Conservation (phyloP, 176 grass and related monocot genomes). For the Triticum aestivum region DNA sequence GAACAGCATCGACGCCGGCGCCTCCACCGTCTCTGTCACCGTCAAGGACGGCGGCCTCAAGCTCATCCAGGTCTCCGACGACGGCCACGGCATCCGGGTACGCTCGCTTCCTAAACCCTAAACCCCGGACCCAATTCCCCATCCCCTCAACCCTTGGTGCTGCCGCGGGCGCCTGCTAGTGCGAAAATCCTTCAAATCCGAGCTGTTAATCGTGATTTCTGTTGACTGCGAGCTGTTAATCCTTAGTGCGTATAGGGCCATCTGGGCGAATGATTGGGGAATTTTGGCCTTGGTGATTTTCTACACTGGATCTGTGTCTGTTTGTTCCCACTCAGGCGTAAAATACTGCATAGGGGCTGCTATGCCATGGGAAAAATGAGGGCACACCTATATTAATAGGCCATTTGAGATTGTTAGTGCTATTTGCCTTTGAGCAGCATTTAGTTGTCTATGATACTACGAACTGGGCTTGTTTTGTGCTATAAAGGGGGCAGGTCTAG, state of each 20-base stretch:
- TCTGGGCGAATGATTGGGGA: not conserved
- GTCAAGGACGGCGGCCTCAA: constrained; percentile 91
- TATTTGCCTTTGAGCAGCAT: not conserved
- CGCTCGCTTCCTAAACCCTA: constrained; percentile 18
- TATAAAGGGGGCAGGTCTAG: not conserved
- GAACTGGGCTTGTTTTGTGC: not conserved
- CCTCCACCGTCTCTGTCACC: constrained; percentile 65
- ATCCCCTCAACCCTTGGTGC: not conserved
- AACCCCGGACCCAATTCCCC: not conserved
- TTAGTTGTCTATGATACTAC: constrained; percentile 1
- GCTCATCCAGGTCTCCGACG: constrained; percentile 89
- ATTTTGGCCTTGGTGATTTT: not conserved
- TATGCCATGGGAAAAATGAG: not conserved
- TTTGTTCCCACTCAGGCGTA: not conserved
- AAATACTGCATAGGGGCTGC: not conserved
- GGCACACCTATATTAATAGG: not conserved
- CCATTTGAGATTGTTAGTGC: not conserved
- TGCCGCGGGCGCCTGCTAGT: not conserved
- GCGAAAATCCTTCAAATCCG: not conserved
- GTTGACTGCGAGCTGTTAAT: not conserved
- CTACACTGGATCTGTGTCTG: not conserved
- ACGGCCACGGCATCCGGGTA: constrained; percentile 88
- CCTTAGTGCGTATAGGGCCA: not conserved
- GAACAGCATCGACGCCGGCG: constrained; percentile 83
- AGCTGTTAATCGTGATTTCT: not conserved